Evolutionary conservation across 2,329 filamentous ascomycete genomes (phyloP).

Genomic region (Botrytis paeoniae): DNA sequence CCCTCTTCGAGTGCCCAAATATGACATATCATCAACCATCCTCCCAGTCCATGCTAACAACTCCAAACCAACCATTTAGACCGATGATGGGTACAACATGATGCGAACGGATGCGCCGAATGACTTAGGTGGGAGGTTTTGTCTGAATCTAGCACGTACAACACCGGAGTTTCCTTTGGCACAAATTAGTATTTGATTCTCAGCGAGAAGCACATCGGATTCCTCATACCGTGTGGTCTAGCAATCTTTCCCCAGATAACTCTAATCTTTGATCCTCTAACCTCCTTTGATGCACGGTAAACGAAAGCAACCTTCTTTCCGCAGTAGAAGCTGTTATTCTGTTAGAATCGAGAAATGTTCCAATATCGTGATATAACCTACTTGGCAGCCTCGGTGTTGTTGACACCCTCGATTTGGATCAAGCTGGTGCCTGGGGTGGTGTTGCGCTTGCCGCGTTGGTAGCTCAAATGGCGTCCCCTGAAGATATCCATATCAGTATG

Average conservation of each 20-base stretch:
- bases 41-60: conserved; percentile 48
- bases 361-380: conserved; percentile 47
- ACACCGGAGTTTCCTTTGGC: conserved; percentile 87
- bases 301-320: conserved; percentile 99
- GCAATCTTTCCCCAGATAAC: conserved; percentile 99
- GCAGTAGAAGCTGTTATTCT: conserved; percentile 71
- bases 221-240: conserved; percentile 77
- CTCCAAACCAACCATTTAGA: conserved; percentile 66
- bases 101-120: conserved; percentile 95
- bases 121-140: conserved; percentile 92
- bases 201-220: background rate
- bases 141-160: conserved; percentile 94
- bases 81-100: conserved; percentile 97
- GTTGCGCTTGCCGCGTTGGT: conserved; percentile 91
- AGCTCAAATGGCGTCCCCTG: conserved; percentile 97
- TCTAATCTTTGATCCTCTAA: conserved; percentile 96
- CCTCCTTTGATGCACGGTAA: conserved; percentile 92
- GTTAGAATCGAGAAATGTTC: conserved; percentile 26
- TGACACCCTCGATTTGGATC: conserved; percentile 98
- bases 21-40: conserved; percentile 59
- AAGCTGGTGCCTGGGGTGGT: conserved; percentile 87
- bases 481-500: conserved; percentile 28
- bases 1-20: conserved; percentile 48
- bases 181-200: conserved; percentile 22
- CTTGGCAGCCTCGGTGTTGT: conserved; percentile 83